Conservation (phyloP, 108 stramenopile species). For the Stephanodiscus triporus region DNA sequence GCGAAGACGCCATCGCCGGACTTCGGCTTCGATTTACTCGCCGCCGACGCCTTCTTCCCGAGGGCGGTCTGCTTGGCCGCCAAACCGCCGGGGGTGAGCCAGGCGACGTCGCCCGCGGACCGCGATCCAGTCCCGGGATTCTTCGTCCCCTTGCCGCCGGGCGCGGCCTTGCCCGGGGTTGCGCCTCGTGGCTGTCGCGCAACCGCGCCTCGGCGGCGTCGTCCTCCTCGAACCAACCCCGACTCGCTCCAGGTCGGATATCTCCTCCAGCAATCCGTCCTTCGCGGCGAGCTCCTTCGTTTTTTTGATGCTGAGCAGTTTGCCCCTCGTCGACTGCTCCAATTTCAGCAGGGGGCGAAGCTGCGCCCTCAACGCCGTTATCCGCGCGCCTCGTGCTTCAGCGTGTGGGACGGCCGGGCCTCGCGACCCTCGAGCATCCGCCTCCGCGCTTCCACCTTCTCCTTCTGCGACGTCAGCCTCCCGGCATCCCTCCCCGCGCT, state of each 20-base stretch:
- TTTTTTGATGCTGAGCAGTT: conserved; percentile 73
- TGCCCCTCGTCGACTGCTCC: conserved; percentile 68
- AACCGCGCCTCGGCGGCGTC: no score
- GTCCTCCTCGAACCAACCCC: no score
- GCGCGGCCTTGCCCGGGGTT: conserved; percentile 2
- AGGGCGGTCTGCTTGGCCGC: conserved; percentile 30
- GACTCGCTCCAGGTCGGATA: conserved; percentile 58
- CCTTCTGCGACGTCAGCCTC: conserved; percentile 38
- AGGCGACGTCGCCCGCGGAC: no score
- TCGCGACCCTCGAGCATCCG: conserved; percentile 50
- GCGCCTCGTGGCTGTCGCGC: conserved; percentile 29
- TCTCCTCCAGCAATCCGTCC: conserved; percentile 76
- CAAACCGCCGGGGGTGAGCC: conserved; percentile 44
- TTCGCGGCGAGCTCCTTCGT: conserved; percentile 69
- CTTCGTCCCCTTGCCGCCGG: no score
- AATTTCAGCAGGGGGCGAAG: conserved; percentile 59
- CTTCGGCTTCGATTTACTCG: conserved; percentile 26
- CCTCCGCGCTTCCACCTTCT: conserved; percentile 57
- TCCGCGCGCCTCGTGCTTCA: conserved; percentile 64
- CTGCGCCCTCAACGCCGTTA: conserved; percentile 52
- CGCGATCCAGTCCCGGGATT: no score
- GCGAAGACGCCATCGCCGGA: conserved; percentile 60
- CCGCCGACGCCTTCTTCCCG: no score
- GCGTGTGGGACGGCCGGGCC: conserved; percentile 38
- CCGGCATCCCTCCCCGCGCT: conserved; percentile 53